These are phyloP conservation scores for Phytophthora aleatoria DNA, from an alignment of 352 stramenopile genomes.

Conservation along the genomic window DNA sequence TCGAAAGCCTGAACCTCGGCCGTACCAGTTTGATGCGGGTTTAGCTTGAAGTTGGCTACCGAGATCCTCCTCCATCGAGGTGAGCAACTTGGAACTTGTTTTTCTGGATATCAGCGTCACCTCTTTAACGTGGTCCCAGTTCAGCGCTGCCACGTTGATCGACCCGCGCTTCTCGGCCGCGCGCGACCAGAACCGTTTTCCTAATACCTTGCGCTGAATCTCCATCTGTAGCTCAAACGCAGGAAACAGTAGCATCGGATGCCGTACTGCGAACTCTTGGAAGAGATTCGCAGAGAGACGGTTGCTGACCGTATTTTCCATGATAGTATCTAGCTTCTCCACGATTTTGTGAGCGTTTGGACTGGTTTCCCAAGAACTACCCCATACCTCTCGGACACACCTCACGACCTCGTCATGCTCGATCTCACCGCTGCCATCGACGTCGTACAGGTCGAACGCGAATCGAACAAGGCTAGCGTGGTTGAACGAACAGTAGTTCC, in stretches of 20 bases:
- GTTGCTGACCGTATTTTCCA: slow-evolving; percentile 38
- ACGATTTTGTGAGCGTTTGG: slow-evolving; percentile 61
- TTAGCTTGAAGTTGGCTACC: slow-evolving; percentile 30
- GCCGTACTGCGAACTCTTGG: slow-evolving; percentile 56
- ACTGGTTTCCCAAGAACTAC: slow-evolving; percentile 55
- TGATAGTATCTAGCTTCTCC: slow-evolving; percentile 55
- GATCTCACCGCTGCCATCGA: slow-evolving; percentile 73
- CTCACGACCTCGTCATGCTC: slow-evolving; percentile 52
- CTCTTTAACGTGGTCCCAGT: slow-evolving; percentile 46
- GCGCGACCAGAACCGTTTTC: slow-evolving; percentile 60
- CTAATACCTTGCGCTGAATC: slow-evolving; percentile 62
- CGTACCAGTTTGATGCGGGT: slow-evolving; percentile 12
- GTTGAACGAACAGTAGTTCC: slow-evolving; percentile 83
- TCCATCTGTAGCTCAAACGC: slow-evolving; percentile 72
- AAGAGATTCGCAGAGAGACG: slow-evolving; percentile 51
- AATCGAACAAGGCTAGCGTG: slow-evolving; percentile 64
- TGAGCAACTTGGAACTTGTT: slow-evolving; percentile 29
- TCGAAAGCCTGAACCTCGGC: slow-evolving; percentile 17
- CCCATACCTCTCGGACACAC: slow-evolving; percentile 68
- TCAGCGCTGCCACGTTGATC: slow-evolving; percentile 39
- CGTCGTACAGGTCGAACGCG: slow-evolving; percentile 77
- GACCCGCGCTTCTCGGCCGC: slow-evolving; percentile 48
- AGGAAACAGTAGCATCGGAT: slow-evolving; percentile 73
- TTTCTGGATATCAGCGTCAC: slow-evolving; percentile 34
- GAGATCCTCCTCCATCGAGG: slow-evolving; percentile 40